Conservation (phyloP, 2,329 filamentous ascomycete genomes). For the Fusarium humuli region DNA sequence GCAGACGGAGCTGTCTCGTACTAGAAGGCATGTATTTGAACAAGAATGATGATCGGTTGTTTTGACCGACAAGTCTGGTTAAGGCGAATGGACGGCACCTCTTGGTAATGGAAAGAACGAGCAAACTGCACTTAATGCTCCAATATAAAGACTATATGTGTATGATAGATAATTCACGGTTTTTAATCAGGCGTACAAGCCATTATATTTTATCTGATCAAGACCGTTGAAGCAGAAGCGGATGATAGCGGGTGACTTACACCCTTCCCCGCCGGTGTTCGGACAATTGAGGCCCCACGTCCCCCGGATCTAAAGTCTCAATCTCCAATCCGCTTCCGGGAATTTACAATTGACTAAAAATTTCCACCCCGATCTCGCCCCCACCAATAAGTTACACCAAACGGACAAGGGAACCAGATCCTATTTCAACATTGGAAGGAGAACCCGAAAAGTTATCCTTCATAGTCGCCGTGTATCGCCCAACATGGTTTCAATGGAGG, state of each 20-base stretch:
- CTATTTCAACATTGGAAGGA: conserved; percentile 13
- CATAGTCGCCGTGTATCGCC: conserved; percentile 31
- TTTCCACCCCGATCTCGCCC: conserved; percentile 47
- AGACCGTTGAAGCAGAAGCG: background rate
- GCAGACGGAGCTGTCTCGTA: conserved; percentile 66
- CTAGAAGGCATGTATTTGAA: conserved; percentile 43
- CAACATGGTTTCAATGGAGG: conserved; percentile 64
- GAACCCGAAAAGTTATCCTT: conserved; percentile 33
- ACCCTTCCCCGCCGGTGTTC: conserved; percentile 36
- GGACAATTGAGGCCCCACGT: conserved; percentile 40
- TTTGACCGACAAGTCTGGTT: conserved; percentile 19
- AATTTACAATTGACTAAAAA: conserved; percentile 53
- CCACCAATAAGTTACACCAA: conserved; percentile 33
- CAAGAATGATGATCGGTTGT: conserved; percentile 20
- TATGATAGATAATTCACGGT: conserved; percentile 1
- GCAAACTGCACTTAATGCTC: conserved; percentile 8
- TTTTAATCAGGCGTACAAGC: background rate
- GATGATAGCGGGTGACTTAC: background rate
- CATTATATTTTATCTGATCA: background rate
- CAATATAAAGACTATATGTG: background rate
- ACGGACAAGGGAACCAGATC: conserved; percentile 16
- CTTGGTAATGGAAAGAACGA: conserved; percentile 39
- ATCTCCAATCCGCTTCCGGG: conserved; percentile 51
- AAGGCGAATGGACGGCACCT: conserved; percentile 25
- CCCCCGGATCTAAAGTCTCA: conserved; percentile 40